phyloP scores from a whole-genome alignment of 176 grass and related monocot species.

The Oryza brachyantha region DNA sequence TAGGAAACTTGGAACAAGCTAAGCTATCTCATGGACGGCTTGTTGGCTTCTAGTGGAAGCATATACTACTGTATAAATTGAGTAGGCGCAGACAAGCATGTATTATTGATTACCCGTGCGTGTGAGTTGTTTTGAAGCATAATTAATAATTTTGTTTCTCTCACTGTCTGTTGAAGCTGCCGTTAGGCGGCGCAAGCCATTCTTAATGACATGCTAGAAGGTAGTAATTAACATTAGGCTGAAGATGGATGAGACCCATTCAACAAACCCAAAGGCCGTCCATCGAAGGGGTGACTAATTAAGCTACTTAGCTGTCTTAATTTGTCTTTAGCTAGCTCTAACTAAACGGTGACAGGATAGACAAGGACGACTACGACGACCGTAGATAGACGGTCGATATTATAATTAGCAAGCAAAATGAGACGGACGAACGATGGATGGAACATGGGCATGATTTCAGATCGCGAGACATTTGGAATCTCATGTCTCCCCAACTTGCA shows the following conservation, averaged over 20 bases:
- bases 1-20: neutral
- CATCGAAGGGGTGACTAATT: neutral
- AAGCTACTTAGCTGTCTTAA: neutral
- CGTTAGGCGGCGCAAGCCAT: neutral
- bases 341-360: neutral
- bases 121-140: neutral
- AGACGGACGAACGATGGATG: neutral
- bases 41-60: neutral
- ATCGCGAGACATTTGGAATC: conserved; percentile 25
- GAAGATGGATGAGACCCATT: neutral
- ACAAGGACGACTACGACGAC: neutral
- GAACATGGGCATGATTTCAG: neutral
- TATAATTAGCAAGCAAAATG: neutral
- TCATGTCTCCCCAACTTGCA: neutral
- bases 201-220: neutral
- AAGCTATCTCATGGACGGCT: neutral
- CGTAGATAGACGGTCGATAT: neutral
- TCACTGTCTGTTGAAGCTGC: neutral
- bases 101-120: neutral
- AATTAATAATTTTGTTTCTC: neutral
- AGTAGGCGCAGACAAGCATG: neutral
- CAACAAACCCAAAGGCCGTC: neutral
- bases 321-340: neutral
- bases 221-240: neutral
- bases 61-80: too few relatives aligned